Base-by-base conservation (phyloP, 352 stramenopile genomes). In the Phytophthora brassicae region DNA sequence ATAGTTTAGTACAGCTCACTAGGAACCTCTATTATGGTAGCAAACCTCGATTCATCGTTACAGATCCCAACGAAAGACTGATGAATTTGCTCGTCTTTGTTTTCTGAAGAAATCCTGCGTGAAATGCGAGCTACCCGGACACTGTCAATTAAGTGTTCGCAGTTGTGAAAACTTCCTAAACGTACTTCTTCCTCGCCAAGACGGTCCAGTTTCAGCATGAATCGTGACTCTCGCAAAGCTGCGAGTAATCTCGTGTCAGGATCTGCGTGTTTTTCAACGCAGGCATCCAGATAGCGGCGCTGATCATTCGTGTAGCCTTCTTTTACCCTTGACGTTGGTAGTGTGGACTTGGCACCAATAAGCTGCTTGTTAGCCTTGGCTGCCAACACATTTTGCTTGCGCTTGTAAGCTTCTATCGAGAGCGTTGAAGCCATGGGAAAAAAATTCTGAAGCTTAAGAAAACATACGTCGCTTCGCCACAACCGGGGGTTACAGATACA, bases 381-480 rank as follows among this genome's bases (percentile, higher is more conserved):
- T 11, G 76, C 75, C 22, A 68, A 44, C 31, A 85, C 75, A 45
- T 81, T 75, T 39, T 87, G 76, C 52, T 80, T 79, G 41, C 68
- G 73, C 60, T 81, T 82, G 68, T 83, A 87, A 35, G 74, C 63
- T 7, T 88, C 77, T 50, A 90, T 86, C 3, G 79, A 86, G 62
- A 89, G 74, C 39, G 64, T 9, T 22, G 68, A 31, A 6, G 64
- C 52, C 68, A 76, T 76, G 16, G 20, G 19, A 13, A 41, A 42
- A n/a, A n/a, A n/a, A n/a, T n/a, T n/a, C 26, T 31, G 8, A 16
- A 44, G 38, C n/a, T 43, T 43, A 6, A 17, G 4, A 44, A 16
- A 23, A 23, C 35, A 41, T 13, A 53, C 53, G 55, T 42, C 55
- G 55, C n/a, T 62, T 55, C 43, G 14, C 20, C 6, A 49, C 2